Percentiles rank a stretch among this genome's conserved stretches.
Conservation (phyloP, 805 yeast genomes). For the Torulaspora gathmanii region DNA sequence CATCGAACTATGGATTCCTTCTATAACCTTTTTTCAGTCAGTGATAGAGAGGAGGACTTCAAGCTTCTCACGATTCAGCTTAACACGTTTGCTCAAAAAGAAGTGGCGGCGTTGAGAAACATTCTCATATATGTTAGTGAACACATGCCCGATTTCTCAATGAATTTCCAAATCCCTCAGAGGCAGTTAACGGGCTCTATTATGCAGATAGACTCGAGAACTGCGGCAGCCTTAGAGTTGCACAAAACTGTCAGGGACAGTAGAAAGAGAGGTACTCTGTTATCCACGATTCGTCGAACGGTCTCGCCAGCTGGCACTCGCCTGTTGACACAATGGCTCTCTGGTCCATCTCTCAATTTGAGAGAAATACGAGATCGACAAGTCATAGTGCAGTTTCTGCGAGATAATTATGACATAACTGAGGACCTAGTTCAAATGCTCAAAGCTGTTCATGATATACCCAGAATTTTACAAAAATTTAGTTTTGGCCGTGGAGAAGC, state of each 20-base stretch:
- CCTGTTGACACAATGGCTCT: conserved; percentile 72
- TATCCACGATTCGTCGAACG: conserved; percentile 67
- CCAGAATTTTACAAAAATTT: conserved; percentile 53
- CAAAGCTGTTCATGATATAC: conserved; percentile 50
- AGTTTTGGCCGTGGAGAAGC: conserved; percentile 47
- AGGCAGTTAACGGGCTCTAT: conserved; percentile 47
- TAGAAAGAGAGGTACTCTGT: conserved; percentile 61
- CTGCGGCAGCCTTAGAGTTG: conserved; percentile 71
- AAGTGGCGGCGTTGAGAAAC: conserved; percentile 57
- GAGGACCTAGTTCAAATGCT: conserved; percentile 37
- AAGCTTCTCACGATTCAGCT: conserved; percentile 28
- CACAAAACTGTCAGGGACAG: conserved; percentile 54
- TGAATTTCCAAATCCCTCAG: conserved; percentile 64
- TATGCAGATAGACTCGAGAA: conserved; percentile 77
- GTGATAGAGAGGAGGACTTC: conserved; percentile 19
- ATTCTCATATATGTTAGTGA: conserved; percentile 64
- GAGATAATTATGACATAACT: conserved; percentile 30
- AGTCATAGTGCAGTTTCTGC: conserved; percentile 44
- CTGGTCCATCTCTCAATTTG: conserved; percentile 67
- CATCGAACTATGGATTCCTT: conserved; percentile 40
- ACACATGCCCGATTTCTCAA: conserved; percentile 63
- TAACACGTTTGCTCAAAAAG: conserved; percentile 40
- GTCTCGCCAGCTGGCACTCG: conserved; percentile 79
- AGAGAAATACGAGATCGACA: conserved; percentile 55
- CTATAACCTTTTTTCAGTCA: conserved; percentile 37